phyloP scores from a whole-genome alignment of 257 asterid species.

The Leonotis leonurus region DNA sequence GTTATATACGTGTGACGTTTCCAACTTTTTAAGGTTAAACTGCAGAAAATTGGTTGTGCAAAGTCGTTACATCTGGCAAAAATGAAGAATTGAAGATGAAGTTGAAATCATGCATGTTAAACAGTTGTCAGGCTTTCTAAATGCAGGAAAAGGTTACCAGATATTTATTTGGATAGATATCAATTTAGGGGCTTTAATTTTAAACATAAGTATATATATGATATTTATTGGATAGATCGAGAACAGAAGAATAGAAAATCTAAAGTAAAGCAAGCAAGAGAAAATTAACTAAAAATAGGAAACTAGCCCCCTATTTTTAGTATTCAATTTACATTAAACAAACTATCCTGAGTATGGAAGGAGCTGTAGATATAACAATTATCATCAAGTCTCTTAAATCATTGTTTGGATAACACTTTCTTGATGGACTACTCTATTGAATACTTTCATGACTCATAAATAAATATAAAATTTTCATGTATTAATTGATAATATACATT shows the following conservation, averaged over 20 bases:
- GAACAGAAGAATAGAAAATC: background rate
- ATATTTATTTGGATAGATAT: constrained; percentile 3
- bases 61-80: constrained; percentile 17
- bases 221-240: background rate
- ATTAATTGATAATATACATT: too few species aligned
- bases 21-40: background rate
- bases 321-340: background rate
- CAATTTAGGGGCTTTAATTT: background rate
- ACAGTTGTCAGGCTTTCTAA: constrained; percentile 18
- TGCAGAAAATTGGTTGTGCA: background rate
- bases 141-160: background rate
- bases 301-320: background rate
- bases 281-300: background rate
- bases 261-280: background rate
- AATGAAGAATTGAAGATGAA: background rate
- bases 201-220: background rate
- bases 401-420: background rate
- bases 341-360: background rate
- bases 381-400: background rate
- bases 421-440: too few species aligned
- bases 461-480: too few species aligned
- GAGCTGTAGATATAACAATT: background rate
- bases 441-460: too few species aligned
- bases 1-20: too few species aligned
- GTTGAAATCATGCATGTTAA: constrained; percentile 19